phyloP scores from a whole-genome alignment of 2,329 filamentous ascomycete genomes.

The Lecanosticta acicola region DNA sequence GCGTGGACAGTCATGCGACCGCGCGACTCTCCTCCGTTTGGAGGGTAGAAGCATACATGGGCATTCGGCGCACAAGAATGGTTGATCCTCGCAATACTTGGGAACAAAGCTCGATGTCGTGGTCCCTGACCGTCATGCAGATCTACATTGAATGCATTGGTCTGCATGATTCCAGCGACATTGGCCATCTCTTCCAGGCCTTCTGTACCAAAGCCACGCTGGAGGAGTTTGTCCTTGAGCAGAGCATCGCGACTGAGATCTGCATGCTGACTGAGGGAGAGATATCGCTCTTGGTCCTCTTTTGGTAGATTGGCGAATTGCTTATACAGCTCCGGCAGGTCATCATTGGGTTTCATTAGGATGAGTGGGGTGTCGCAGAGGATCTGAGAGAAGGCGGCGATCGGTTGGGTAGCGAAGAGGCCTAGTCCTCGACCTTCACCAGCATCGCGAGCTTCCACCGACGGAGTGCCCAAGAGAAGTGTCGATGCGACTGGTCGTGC shows the following conservation, averaged over 20 bases:
- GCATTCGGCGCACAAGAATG: constrained; percentile 24
- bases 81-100: constrained; percentile 19
- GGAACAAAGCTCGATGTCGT: constrained; percentile 19
- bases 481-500: constrained; percentile 8
- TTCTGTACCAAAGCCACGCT: constrained; percentile 12
- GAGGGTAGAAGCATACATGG: constrained; percentile 21
- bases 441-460: constrained; percentile 11
- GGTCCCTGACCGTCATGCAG: constrained; percentile 13
- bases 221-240: constrained; percentile 17
- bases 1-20: constrained; percentile 20
- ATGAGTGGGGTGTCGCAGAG: constrained; percentile 16
- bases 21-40: not conserved
- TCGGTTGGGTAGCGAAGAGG: constrained; percentile 14
- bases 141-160: constrained; percentile 24
- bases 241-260: constrained; percentile 13
- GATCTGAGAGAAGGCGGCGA: constrained; percentile 15
- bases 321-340: constrained; percentile 21
- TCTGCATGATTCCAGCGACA: constrained; percentile 23
- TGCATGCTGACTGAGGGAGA: constrained; percentile 11
- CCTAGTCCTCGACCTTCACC: constrained; percentile 19
- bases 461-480: constrained; percentile 13
- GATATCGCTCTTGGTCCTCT: constrained; percentile 11
- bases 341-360: constrained; percentile 20
- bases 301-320: constrained; percentile 13
- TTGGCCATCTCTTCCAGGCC: constrained; percentile 12